Evolutionary conservation across 2,329 filamentous ascomycete species (phyloP).

Genomic region (Ascochyta clinopodiicola): DNA sequence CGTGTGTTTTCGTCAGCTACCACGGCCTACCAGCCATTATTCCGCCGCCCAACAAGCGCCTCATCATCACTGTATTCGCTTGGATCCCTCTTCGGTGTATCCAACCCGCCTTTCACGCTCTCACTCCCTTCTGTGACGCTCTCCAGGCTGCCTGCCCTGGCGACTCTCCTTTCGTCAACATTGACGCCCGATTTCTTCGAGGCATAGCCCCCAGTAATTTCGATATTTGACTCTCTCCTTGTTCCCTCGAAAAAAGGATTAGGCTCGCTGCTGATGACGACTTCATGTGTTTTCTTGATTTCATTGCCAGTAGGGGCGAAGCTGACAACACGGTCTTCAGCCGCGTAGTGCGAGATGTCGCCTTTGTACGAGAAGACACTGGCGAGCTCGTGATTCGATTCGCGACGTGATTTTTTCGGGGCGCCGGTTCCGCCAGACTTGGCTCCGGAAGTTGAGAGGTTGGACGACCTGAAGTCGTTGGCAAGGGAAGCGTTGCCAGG

Average conservation of each 20-base stretch:
- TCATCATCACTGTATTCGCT: conserved; percentile 35
- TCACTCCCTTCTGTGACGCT: conserved; percentile 32
- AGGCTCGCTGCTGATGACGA: conserved; percentile 33
- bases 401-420: conserved; percentile 13
- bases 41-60: conserved; percentile 24
- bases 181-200: conserved; percentile 15
- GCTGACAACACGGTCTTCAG: conserved; percentile 20
- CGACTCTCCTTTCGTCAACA: conserved; percentile 19
- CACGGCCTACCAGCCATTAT: conserved; percentile 1
- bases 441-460: conserved; percentile 27
- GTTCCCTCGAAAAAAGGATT: conserved; percentile 25
- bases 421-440: conserved; percentile 8
- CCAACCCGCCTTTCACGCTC: conserved; percentile 27
- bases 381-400: conserved; percentile 35
- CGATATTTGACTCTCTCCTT: conserved; percentile 15
- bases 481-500: conserved; percentile 36
- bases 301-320: conserved; percentile 36
- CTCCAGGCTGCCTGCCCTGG: conserved; percentile 29
- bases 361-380: conserved; percentile 29
- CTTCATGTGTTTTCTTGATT: conserved; percentile 42
- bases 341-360: conserved; percentile 12
- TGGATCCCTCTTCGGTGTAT: conserved; percentile 21
- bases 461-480: conserved; percentile 41
- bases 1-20: neutral
- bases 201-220: conserved; percentile 15